A percentile compares a stretch with the other conserved stretches of the same genome.
These are phyloP conservation scores for Atkinsonella texensis DNA, from an alignment of 2,329 filamentous ascomycete species.

Conservation along the genomic window DNA sequence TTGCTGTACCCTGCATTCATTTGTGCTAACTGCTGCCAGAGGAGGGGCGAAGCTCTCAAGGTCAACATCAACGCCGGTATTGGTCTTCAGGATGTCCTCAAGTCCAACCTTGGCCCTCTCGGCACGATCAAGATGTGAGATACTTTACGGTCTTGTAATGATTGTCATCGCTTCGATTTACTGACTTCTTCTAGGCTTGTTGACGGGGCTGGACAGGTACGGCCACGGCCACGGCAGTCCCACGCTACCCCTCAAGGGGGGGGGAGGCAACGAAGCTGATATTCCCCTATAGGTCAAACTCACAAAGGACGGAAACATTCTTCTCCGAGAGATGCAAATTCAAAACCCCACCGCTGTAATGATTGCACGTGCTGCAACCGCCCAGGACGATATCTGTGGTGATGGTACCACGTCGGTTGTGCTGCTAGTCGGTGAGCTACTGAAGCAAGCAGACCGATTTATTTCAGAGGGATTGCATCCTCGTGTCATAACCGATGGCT, in stretches of 20 bases:
- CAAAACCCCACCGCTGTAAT: slow-evolving; percentile 94
- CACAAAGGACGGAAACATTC: slow-evolving; percentile 95
- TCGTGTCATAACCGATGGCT: slow-evolving; percentile 91
- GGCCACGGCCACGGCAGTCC: slow-evolving; percentile 14
- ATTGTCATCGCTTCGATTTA: neutral
- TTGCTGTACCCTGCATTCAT: slow-evolving; percentile 6
- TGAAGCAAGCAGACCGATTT: slow-evolving; percentile 95
- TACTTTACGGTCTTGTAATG: neutral
- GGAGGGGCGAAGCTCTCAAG: slow-evolving; percentile 89
- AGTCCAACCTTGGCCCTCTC: slow-evolving; percentile 86
- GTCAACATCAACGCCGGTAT: slow-evolving; percentile 97
- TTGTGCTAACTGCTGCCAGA: slow-evolving; percentile 36
- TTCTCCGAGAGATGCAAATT: slow-evolving; percentile 74
- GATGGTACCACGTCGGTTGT: slow-evolving; percentile 97
- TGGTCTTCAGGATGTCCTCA: slow-evolving; percentile 85
- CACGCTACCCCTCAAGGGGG: slow-evolving; percentile 14
- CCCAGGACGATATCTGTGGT: slow-evolving; percentile 95
- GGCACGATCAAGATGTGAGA: slow-evolving; percentile 90
- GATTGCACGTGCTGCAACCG: slow-evolving; percentile 75
- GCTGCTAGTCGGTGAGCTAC: slow-evolving; percentile 83
- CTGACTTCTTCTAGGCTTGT: slow-evolving; percentile 39
- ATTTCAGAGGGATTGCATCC: slow-evolving; percentile 96
- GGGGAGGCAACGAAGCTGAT: slow-evolving; percentile 17
- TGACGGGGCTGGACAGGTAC: slow-evolving; percentile 57
- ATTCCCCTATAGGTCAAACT: slow-evolving; percentile 66